A percentile compares a stretch with the other conserved stretches of the same genome.
phyloP scores from a whole-genome alignment of 2,329 filamentous ascomycete genomes.

The Endocalyx cinctus region DNA sequence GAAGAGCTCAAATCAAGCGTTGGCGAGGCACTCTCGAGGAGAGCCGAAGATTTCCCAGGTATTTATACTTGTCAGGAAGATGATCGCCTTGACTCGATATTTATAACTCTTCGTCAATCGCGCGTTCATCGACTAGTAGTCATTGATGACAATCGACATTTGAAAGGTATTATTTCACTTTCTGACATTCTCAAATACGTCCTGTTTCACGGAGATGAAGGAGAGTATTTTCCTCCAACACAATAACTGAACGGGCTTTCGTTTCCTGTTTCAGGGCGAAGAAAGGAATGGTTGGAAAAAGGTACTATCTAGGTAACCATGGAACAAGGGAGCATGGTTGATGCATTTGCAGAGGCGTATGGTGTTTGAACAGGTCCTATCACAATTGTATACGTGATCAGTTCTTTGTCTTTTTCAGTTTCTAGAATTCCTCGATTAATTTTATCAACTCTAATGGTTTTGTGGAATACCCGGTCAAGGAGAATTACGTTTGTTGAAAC shows the following conservation, averaged over 20 bases:
- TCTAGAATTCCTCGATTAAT: slow-evolving; percentile 11
- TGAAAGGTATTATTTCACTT: slow-evolving; percentile 85
- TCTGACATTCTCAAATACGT: slow-evolving; percentile 97
- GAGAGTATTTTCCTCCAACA: slow-evolving; percentile 32
- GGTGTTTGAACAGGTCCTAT: slow-evolving; percentile 26
- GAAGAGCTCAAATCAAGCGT: slow-evolving; percentile 84
- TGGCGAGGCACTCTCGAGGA: slow-evolving; percentile 81
- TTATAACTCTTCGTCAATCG: slow-evolving; percentile 93
- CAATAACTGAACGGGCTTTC: slow-evolving; percentile 9
- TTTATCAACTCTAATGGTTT: slow-evolving; percentile 8
- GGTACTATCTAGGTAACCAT: slow-evolving; percentile 3
- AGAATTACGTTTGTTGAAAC: too few relatives aligned
- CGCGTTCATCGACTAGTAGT: slow-evolving; percentile 90
- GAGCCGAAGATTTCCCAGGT: slow-evolving; percentile 86
- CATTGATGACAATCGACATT: slow-evolving; percentile 80
- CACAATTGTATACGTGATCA: slow-evolving; percentile 16
- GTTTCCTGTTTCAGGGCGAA: too few relatives aligned
- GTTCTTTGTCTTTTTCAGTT: slow-evolving; percentile 17
- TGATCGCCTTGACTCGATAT: slow-evolving; percentile 90
- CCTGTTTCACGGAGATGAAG: slow-evolving; percentile 71
- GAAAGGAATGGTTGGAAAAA: slow-evolving; percentile 16
- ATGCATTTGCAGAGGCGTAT: slow-evolving; percentile 28
- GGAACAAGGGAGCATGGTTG: slow-evolving; percentile 7
- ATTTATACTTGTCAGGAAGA: slow-evolving; percentile 94
- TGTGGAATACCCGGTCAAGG: slow-evolving; percentile 10